These are phyloP conservation scores for Prunus kanzakura DNA, from an alignment of 306 rosid genomes.

Conservation along the genomic window DNA sequence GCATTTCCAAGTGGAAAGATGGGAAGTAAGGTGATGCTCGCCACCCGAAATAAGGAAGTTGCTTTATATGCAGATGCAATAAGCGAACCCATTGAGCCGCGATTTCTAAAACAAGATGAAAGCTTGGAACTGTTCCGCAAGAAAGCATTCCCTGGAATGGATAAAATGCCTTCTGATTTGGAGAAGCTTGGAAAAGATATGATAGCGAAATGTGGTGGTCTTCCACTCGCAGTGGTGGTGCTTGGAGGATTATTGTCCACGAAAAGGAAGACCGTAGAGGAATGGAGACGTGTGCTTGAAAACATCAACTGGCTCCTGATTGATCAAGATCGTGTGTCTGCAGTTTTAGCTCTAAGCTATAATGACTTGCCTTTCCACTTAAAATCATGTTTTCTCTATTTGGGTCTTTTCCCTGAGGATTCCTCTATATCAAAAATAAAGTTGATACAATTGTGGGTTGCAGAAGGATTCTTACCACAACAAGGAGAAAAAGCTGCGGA, in stretches of 20 bases:
- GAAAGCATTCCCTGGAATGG: not conserved
- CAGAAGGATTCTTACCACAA: not conserved
- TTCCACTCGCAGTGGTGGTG: not conserved
- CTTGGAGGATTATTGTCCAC: not conserved
- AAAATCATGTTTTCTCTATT: conserved; percentile 14
- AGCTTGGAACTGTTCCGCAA: not conserved
- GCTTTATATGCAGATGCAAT: not conserved
- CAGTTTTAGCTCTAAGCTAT: conserved; percentile 7
- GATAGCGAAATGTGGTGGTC: not conserved
- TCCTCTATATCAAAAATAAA: not conserved
- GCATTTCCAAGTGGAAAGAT: not conserved
- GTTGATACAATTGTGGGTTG: conserved; percentile 4
- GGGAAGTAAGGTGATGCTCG: not conserved
- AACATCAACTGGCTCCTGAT: not conserved
- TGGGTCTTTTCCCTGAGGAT: conserved; percentile 9
- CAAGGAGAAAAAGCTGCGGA: not conserved
- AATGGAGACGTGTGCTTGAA: not conserved
- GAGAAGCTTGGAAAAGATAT: not conserved
- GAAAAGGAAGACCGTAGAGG: not conserved
- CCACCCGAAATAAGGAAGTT: not conserved
- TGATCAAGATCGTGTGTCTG: not conserved
- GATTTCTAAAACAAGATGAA: not conserved
- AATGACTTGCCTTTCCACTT: not conserved
- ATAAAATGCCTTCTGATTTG: not conserved
- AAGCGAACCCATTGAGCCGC: not conserved